Base-by-base conservation (phyloP, 1,284 basidiomycete genomes). In the Papiliotrema fonsecae region DNA sequence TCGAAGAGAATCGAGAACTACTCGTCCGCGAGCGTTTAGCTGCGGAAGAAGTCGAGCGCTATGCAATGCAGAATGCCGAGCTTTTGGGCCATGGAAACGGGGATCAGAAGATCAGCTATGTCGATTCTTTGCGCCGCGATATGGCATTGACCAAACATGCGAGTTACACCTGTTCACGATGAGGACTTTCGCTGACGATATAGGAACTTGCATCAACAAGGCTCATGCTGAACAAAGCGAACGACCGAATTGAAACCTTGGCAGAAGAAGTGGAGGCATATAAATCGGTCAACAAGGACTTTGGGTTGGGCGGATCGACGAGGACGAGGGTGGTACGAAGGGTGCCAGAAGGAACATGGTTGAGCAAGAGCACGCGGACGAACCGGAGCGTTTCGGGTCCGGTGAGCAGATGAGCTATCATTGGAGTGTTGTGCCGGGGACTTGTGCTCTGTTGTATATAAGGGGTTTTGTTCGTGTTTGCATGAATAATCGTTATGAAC, bases 151-250 rank as follows among this genome's bases (percentile, higher is more conserved):
- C 58, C 18, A 65, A 64, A 41, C 61, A 64, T 42, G 65, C 65
- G 42, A 42, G 62, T 58, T 18, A 9, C 18, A 0, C 19, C 5
- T 16, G 4, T 47, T 13, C 10, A 40, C 18, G 3, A 27, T 42
- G 24, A n/a, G 14, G 27, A 2, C 31, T 16, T 27, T 40, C 38
- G 40, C 47, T 42, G 22, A 27, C 14, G 11, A 9, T n/a, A 22
- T 37, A 67, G 62, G 65, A 68, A 53, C 49, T 68, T 9, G 65
- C 62, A 2, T 37, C 54, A 3, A 63, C 64, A 1, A 58, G 65
- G 41, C 52, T 58, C 34, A 31, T 57, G 45, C 51, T 65, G 34
- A 68, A 68, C 48, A 42, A 41, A 9, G 54, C 65, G 14, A 60
- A 62, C 27, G 57, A 64, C 41, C 43, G 49, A 25, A 52, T 64